Evolutionary conservation across 2,329 filamentous ascomycete genomes (phyloP).

Genomic region (Cytospora schulzeri): DNA sequence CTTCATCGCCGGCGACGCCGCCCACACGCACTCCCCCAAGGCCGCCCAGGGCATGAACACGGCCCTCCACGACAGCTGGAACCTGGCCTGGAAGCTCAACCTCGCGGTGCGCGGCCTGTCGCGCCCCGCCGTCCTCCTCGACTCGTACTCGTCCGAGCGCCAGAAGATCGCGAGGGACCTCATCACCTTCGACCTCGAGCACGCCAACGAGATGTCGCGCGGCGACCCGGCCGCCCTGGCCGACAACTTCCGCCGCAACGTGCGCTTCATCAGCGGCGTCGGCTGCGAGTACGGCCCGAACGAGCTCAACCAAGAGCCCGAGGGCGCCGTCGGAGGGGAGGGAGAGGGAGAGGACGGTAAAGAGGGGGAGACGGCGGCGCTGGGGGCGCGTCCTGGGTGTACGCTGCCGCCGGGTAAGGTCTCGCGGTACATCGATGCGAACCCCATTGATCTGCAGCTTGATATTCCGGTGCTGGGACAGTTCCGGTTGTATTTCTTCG

Average conservation of each 20-base stretch:
- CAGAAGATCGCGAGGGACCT: conserved; percentile 62
- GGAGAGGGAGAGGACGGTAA: too few relatives aligned
- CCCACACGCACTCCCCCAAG: conserved; percentile 73
- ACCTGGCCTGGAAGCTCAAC: conserved; percentile 57
- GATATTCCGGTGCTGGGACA: conserved; percentile 57
- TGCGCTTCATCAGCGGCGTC: conserved; percentile 73
- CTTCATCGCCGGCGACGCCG: conserved; percentile 72
- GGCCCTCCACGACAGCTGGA: conserved; percentile 63
- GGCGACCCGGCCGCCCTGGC: conserved; percentile 66
- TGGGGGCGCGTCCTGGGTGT: conserved; percentile 31
- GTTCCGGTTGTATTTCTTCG: conserved; percentile 55
- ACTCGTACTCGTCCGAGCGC: conserved; percentile 65
- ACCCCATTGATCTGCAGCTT: conserved; percentile 55
- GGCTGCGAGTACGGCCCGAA: conserved; percentile 53
- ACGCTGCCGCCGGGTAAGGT: conserved; percentile 50
- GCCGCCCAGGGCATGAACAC: conserved; percentile 71
- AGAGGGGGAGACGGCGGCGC: conserved; percentile 24
- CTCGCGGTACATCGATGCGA: conserved; percentile 55
- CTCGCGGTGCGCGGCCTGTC: conserved; percentile 58
- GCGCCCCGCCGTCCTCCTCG: conserved; percentile 51
- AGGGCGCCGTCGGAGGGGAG: conserved; percentile 16
- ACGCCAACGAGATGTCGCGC: conserved; percentile 59
- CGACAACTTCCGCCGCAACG: conserved; percentile 69
- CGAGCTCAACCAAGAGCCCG: conserved; percentile 14
- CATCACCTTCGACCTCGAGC: conserved; percentile 61